Evolutionary conservation across 2,329 filamentous ascomycete species (phyloP).

Genomic region (Trichoderma gracile): DNA sequence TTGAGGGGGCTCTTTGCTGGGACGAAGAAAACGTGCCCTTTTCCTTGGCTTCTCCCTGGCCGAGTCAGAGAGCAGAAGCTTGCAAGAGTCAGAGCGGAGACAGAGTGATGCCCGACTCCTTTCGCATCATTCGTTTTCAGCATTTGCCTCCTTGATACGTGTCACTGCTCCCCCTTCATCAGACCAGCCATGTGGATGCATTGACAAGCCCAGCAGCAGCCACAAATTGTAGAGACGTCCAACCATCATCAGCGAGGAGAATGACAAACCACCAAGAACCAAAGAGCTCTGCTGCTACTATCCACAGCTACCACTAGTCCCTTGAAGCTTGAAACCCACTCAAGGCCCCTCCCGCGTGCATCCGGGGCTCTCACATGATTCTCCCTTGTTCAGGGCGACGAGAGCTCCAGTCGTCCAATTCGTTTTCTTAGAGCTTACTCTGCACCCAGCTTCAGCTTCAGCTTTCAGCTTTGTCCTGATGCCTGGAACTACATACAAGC

Average conservation of each 20-base stretch:
- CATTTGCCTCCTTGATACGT: conserved; percentile 10
- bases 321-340: not conserved
- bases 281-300: no score
- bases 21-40: not conserved
- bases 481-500: no score
- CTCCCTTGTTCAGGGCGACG: not conserved
- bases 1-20: not conserved
- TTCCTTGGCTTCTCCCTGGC: not conserved
- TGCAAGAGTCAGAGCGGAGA: not conserved
- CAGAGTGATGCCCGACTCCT: not conserved
- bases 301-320: not conserved
- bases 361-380: conserved; percentile 18
- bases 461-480: no score
- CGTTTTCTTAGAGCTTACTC: conserved; percentile 9
- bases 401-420: not conserved
- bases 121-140: not conserved
- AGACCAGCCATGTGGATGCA: not conserved
- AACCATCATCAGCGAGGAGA: not conserved
- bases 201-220: not conserved
- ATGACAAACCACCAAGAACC: not conserved
- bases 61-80: not conserved
- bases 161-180: not conserved
- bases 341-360: conserved; percentile 20
- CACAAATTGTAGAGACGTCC: not conserved
- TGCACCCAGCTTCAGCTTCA: conserved; percentile 7